Evolutionary conservation across 768 basidiomycete species (phyloP), one percentile per base, ranked within the genome.

Genomic region (Xerocomus brunneocitrinus): DNA sequence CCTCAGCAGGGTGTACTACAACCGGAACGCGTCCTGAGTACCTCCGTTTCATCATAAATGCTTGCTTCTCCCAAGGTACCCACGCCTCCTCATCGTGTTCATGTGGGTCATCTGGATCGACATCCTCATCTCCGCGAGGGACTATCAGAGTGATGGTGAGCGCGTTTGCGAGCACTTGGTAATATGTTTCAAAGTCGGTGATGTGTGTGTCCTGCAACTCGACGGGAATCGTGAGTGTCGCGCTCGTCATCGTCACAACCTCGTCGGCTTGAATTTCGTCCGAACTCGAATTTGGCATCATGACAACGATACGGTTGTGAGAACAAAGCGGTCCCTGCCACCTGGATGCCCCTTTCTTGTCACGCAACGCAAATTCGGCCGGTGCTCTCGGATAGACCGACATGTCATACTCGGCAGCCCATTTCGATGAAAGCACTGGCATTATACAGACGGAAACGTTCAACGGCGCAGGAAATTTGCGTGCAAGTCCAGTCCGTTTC

Each of bases 11-110:
- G 14, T 43, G 47, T 34, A 68, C 53, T 1, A 42, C 41, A 13
- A 32, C 28, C 8, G 38, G 49, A 31, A 49, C 14, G 1, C 4
- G 10, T 10, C 53, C 59, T 0, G 28, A 38, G 46, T 57, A 63
- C 8, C 3, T 3, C 3, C 51, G 45, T 39, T 27, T 3, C 25
- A 19, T 42, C n/a, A 19, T 12, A 4, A 24, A 13, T 27, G 8
- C 0, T 13, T n/a, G 10, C 24, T 16, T 53, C 36, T 50, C 39
- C 64, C 54, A 62, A n/a, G 56, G 56, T 24, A 63, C 64, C 65
- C 59, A 66, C 2, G 36, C 46, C 4, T 55, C 60, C 9, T 63
- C 59, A 3, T 56, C 2, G 2, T 0, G 3, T 19, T 39, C 49
- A 16, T n/a, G 43, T 9, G 50, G 52, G 1, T 47, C 42, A n/a